Percentiles rank a stretch among this genome's conserved stretches.
These are phyloP conservation scores for Aaosphaeria arxii DNA, from an alignment of 2,329 filamentous ascomycete genomes.

Conservation along the genomic window DNA sequence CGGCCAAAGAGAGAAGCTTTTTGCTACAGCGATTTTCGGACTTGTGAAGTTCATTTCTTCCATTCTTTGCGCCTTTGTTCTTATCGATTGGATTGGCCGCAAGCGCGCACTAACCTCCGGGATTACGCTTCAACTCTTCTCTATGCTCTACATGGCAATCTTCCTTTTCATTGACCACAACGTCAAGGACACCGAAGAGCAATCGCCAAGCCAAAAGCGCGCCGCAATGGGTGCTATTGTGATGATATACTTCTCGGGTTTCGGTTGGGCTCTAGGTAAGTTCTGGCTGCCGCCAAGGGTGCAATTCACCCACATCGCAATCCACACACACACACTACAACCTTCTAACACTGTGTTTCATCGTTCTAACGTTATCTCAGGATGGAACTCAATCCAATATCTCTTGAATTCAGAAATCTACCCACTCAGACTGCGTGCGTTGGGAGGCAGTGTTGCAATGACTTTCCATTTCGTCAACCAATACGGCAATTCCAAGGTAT, in stretches of 20 bases:
- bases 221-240: slow-evolving; percentile 64
- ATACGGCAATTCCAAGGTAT: slow-evolving; percentile 68
- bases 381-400: slow-evolving; percentile 76
- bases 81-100: slow-evolving; percentile 75
- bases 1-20: slow-evolving; percentile 65
- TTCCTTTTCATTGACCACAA: slow-evolving; percentile 60
- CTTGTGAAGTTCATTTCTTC: slow-evolving; percentile 69
- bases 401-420: slow-evolving; percentile 76
- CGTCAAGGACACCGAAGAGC: slow-evolving; percentile 46
- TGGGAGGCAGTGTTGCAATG: slow-evolving; percentile 71
- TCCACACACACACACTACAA: too few relatives aligned
- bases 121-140: slow-evolving; percentile 46
- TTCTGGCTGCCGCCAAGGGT: too few relatives aligned
- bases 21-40: slow-evolving; percentile 73
- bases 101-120: slow-evolving; percentile 56
- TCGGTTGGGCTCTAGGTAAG: slow-evolving; percentile 33
- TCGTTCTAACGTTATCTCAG: slow-evolving; percentile 1
- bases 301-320: too few relatives aligned
- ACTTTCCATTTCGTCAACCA: slow-evolving; percentile 76
- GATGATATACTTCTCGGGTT: slow-evolving; percentile 59
- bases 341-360: too few relatives aligned
- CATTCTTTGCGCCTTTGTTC: slow-evolving; percentile 69
- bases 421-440: slow-evolving; percentile 68
- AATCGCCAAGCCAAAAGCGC: slow-evolving; percentile 49
- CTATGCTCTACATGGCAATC: slow-evolving; percentile 56